Conservation (phyloP, 768 basidiomycete genomes). For the Hysterangium stoloniferum region DNA sequence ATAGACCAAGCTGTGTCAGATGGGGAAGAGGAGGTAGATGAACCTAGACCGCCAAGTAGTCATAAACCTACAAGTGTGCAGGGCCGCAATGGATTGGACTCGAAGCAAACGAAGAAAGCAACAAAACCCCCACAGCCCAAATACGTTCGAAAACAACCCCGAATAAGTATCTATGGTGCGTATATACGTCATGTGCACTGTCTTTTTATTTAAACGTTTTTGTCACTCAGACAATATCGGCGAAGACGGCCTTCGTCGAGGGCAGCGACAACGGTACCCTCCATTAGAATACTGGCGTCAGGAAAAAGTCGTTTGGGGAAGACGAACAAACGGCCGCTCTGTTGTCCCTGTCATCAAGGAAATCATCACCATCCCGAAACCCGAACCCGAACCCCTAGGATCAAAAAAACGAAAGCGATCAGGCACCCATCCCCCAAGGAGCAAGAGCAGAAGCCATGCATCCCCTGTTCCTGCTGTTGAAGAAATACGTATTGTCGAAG, state of each 20-base stretch:
- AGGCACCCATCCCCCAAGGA: conserved; percentile 19
- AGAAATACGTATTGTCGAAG: conserved; percentile 12
- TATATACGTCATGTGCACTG: background rate
- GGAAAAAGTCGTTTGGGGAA: conserved; percentile 80
- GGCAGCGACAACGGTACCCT: conserved; percentile 54
- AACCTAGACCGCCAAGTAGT: conserved; percentile 9
- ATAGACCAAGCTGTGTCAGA: conserved; percentile 16
- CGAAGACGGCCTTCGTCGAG: conserved; percentile 53
- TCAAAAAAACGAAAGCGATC: conserved; percentile 31
- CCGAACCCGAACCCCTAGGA: conserved; percentile 40
- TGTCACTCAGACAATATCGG: conserved; percentile 23
- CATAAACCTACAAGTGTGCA: conserved; percentile 6
- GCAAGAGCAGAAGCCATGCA: conserved; percentile 28
- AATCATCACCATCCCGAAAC: conserved; percentile 41
- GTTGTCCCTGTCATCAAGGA: conserved; percentile 32
- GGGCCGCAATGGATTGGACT: background rate
- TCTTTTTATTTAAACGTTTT: background rate
- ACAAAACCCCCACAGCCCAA: conserved; percentile 22
- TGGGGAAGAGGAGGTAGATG: conserved; percentile 1
- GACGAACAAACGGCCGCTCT: conserved; percentile 37
- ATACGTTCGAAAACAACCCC: conserved; percentile 18
- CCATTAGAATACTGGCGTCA: conserved; percentile 93
- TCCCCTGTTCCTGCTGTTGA: conserved; percentile 38
- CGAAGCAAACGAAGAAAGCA: conserved; percentile 15
- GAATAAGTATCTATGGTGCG: conserved; percentile 22